phyloP scores from a whole-genome alignment of 163 green algal species.

The Trebouxia gelatinosa region DNA sequence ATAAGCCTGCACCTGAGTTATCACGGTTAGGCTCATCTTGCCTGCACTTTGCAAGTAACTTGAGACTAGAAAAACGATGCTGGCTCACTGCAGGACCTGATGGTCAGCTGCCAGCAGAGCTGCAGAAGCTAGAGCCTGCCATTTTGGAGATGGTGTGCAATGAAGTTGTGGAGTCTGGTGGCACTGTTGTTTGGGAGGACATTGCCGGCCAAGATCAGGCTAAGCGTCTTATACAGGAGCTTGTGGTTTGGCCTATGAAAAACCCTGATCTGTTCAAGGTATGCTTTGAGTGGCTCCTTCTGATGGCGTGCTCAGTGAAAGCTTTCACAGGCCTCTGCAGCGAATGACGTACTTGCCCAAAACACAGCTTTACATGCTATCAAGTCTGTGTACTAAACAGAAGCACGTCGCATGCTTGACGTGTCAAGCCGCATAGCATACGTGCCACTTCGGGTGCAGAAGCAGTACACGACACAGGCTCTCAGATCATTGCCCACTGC shows the following conservation, averaged over 20 bases:
- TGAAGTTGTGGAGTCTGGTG: conserved; percentile 74
- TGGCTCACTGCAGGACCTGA: conserved; percentile 45
- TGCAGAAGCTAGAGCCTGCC: conserved; percentile 73
- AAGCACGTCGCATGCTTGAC: too few species aligned
- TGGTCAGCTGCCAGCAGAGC: conserved; percentile 65
- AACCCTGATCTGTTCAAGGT: conserved; percentile 95
- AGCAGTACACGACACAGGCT: too few species aligned
- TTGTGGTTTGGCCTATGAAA: conserved; percentile 97
- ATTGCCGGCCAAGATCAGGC: conserved; percentile 84
- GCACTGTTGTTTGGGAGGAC: conserved; percentile 77
- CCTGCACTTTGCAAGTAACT: background rate
- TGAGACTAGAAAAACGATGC: background rate
- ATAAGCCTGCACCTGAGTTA: too few species aligned
- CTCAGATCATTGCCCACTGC: too few species aligned
- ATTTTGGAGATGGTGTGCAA: conserved; percentile 81
- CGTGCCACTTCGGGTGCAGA: too few species aligned
- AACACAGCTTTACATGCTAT: background rate
- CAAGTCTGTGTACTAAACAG: background rate
- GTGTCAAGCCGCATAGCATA: too few species aligned
- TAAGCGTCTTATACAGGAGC: conserved; percentile 93
- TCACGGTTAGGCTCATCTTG: background rate
- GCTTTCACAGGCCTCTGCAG: background rate
- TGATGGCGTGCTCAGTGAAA: background rate
- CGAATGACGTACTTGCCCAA: too few species aligned
- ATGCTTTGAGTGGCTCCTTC: background rate